phyloP scores from a whole-genome alignment of 805 yeast genomes.

The Starmerella khaoyaiensis region DNA sequence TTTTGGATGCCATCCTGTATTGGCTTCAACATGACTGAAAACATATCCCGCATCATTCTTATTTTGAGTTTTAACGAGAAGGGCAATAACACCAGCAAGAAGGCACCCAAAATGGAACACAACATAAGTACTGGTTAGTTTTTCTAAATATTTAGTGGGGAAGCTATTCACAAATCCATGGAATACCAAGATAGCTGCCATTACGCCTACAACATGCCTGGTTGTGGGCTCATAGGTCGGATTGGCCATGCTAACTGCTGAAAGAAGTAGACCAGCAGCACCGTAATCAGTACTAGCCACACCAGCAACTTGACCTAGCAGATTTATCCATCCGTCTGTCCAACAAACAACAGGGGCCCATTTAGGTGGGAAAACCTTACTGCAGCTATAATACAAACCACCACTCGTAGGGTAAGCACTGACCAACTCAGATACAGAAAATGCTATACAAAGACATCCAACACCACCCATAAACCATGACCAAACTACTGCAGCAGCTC shows the following conservation, averaged over 20 bases:
- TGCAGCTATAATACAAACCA: slow-evolving; percentile 51
- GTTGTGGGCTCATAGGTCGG: slow-evolving; percentile 26
- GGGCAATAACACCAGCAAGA: slow-evolving; percentile 39
- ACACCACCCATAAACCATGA: slow-evolving; percentile 45
- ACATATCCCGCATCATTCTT: slow-evolving; percentile 36
- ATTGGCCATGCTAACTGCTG: slow-evolving; percentile 28
- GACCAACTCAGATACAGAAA: slow-evolving; percentile 52
- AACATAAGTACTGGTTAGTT: slow-evolving; percentile 40
- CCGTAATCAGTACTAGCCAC: slow-evolving; percentile 29
- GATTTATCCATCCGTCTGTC: slow-evolving; percentile 42
- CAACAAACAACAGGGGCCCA: slow-evolving; percentile 42
- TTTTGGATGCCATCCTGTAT: slow-evolving; percentile 38
- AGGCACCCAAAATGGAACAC: slow-evolving; percentile 38
- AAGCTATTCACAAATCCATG: slow-evolving; percentile 42
- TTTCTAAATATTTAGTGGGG: slow-evolving; percentile 39
- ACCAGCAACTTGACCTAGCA: slow-evolving; percentile 29
- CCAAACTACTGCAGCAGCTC: slow-evolving; percentile 53
- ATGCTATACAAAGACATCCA: slow-evolving; percentile 44
- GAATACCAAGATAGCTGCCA: slow-evolving; percentile 35
- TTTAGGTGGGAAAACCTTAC: slow-evolving; percentile 23
- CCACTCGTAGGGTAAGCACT: slow-evolving; percentile 66
- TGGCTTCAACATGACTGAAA: slow-evolving; percentile 36
- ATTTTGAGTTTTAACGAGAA: slow-evolving; percentile 41
- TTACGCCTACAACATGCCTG: slow-evolving; percentile 24
- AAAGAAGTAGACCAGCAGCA: slow-evolving; percentile 26